Conservation (phyloP, 2,329 filamentous ascomycete species). For the Endothia cerciana region DNA sequence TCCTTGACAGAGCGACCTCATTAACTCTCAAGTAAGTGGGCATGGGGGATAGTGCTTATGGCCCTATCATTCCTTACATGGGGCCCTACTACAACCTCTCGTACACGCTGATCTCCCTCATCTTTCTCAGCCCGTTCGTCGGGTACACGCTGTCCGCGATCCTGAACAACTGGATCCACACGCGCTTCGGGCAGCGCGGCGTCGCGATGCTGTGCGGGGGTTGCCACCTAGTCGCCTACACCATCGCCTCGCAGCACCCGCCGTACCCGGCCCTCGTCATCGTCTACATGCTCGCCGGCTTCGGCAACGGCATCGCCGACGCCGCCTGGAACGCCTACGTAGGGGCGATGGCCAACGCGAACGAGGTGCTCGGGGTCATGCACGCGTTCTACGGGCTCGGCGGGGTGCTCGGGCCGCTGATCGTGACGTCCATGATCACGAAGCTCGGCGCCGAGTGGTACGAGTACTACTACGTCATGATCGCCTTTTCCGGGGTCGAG, state of each 20-base stretch:
- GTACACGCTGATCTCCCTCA: constrained; percentile 52
- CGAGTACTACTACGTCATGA: constrained; percentile 71
- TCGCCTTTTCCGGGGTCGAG: constrained; percentile 60
- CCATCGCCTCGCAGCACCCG: constrained; percentile 66
- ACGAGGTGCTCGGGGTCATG: constrained; percentile 70
- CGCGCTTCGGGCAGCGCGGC: constrained; percentile 63
- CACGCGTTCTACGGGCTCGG: constrained; percentile 72
- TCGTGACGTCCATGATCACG: constrained; percentile 72
- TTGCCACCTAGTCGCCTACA: constrained; percentile 67
- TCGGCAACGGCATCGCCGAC: constrained; percentile 70
- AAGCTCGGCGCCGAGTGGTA: constrained; percentile 67
- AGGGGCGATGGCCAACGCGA: constrained; percentile 70
- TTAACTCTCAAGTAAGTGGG: too few species aligned
- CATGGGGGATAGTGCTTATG: constrained; percentile 61
- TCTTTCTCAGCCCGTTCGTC: constrained; percentile 51
- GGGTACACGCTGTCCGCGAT: constrained; percentile 51
- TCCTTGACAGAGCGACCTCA: too few species aligned
- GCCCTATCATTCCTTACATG: constrained; percentile 35
- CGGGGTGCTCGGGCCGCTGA: constrained; percentile 68
- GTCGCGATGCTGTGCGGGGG: constrained; percentile 63
- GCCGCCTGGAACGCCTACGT: constrained; percentile 58
- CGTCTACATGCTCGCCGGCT: constrained; percentile 67
- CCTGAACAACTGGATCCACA: constrained; percentile 48
- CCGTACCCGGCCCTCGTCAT: constrained; percentile 69
- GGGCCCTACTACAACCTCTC: constrained; percentile 45